Evolutionary conservation across 495 filamentous ascomycete species (phyloP), one percentile per base, ranked within the genome.

Genomic region (Hyaloscypha hepaticicola): DNA sequence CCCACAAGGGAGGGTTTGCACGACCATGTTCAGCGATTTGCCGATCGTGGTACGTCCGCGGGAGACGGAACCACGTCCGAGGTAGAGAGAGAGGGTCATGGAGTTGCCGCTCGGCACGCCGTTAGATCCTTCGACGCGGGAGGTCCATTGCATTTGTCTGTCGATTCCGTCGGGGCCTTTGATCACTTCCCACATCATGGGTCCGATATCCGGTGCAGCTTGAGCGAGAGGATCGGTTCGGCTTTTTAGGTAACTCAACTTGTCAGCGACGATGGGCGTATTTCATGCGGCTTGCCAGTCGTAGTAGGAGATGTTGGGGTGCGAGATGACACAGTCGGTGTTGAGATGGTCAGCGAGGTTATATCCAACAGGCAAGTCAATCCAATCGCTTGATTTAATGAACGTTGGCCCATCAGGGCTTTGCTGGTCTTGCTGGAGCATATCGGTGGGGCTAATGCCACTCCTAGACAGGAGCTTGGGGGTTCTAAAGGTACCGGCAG

Each of bases 331-430:
- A 21, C 85, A 79, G 70, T 89, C 83, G 66, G 90, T 91, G 74
- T 90, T 89, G 63, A 85, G 79, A 73, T 93, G 89, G 72, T 92
- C 90, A 64, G 86, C 83, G 49, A 92, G 73, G 70, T 90, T 90
- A 70, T 88, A 81, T 26, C 90, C 90, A 22, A 93, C 89, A 24
- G 90, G 90, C 19, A 90, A 78, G 27, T 85, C 77, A 70, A 93
- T 88, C 89, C 89, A 92, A 21, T 84, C 69, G 1, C 73, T 67
- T 52, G 72, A 76, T 59, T 64, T 73, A 64, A 85, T 80, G 78
- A 87, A 80, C n/a, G 73, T 77, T 8, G 82, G 72, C 22, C 86
- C 83, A 58, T 84, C 79, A 0, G 77, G 70, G 26, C 76, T 74
- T 3, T 81, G 82, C 58, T 73, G 72, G 65, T 82, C 77, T 34